Base-by-base conservation (phyloP, 2,329 filamentous ascomycete species). In the Aspergillus vadensis region DNA sequence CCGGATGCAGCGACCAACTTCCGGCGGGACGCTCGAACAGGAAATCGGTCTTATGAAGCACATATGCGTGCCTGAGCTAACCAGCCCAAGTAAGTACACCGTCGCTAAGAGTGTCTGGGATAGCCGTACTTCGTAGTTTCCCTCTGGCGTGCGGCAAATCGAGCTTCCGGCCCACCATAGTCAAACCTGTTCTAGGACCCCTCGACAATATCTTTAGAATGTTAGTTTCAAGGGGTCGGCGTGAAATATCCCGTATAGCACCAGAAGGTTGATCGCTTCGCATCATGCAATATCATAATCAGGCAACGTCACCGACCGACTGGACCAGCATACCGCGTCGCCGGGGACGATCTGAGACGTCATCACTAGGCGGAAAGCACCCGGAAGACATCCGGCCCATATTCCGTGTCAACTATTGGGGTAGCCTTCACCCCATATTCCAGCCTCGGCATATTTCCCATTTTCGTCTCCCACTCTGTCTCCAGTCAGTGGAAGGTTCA, bases 51-150 rank as follows among this genome's bases (percentile, higher is more conserved):
- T 36, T 50, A 25, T 36, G 52, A 32, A 39, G 27, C 36, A 12
- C 48, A 52, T 50, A 48, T n/a, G 57, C 32, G 62, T 63, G 59
- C 59, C 61, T 63, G 58, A 36, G 36, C 61, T 58, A 63, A 57
- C 57, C 48, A 1, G 17, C 43, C 51, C 27, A 21, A 50, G 58
- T 53, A 60, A 60, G 49, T 53, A 25, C 49, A 32, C 48, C 30
- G 58, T 53, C 38, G 54, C 47, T 50, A 32, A 17, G 23, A 15
- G 21, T 49, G 44, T 49, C 23, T 25, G 44, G 44, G 44, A 49
- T 27, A 8, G 21, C 17, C 21, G 44, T 48, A 8, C 4, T 5
- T 36, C 3, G 32, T 14, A 36, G 32, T 14, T 27, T 23, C 15
- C 21, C 21, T 49, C 21, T 30, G 47, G 15, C 12, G 47, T 4